phyloP scores from a whole-genome alignment of 2,329 filamentous ascomycete genomes.

The Ascomycota sp. region DNA sequence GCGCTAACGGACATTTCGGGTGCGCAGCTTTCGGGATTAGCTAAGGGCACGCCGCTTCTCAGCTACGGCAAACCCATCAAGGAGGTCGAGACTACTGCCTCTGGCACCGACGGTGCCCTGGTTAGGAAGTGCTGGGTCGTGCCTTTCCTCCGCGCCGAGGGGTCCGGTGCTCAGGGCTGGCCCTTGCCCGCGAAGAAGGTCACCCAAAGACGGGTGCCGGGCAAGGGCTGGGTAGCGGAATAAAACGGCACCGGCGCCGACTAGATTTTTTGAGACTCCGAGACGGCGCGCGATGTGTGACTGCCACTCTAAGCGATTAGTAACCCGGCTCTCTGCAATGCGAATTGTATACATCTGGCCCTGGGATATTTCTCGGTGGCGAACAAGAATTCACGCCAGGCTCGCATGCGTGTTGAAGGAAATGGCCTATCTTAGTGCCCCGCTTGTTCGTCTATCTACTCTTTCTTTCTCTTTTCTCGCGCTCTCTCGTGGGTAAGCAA shows the following conservation, averaged over 20 bases:
- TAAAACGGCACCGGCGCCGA: constrained; percentile 7
- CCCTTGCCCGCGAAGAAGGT: constrained; percentile 70
- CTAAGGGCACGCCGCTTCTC: constrained; percentile 65
- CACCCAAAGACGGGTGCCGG: constrained; percentile 49
- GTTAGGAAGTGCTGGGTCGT: constrained; percentile 63
- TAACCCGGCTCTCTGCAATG: too few species aligned
- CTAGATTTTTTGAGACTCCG: too few species aligned
- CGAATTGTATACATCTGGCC: too few species aligned
- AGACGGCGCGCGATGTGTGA: too few species aligned
- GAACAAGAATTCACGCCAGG: too few species aligned
- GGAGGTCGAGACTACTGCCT: constrained; percentile 34
- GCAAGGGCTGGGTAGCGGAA: constrained; percentile 53
- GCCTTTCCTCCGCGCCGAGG: constrained; percentile 50
- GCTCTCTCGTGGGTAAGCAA: too few species aligned
- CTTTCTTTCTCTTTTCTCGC: too few species aligned
- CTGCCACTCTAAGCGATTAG: too few species aligned
- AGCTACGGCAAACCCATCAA: constrained; percentile 80
- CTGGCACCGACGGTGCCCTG: constrained; percentile 12
- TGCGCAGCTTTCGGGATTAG: constrained; percentile 52
- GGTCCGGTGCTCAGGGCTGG: constrained; percentile 49
- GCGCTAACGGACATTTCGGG: constrained; percentile 60
- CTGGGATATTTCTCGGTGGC: too few species aligned
- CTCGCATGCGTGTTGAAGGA: too few species aligned
- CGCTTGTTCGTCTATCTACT: too few species aligned
- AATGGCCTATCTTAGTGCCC: too few species aligned